Conservation (phyloP, 2,329 filamentous ascomycete genomes). For the Neobulgaria alba region DNA sequence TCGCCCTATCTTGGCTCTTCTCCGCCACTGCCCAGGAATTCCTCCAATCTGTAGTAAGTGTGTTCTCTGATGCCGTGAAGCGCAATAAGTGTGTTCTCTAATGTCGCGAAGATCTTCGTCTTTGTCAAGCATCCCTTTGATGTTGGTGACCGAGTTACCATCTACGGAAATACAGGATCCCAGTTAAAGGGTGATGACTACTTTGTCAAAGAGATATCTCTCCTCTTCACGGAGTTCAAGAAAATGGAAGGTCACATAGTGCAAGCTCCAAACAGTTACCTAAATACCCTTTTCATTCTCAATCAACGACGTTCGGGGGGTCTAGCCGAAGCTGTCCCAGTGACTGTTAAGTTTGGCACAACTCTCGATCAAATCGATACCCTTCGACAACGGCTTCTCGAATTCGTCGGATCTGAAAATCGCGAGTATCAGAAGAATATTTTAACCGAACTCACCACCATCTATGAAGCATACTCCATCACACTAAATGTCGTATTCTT, state of each 20-base stretch:
- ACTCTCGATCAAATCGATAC: conserved; percentile 73
- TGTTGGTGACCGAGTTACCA: conserved; percentile 83
- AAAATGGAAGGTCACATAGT: conserved; percentile 97
- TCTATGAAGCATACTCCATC: conserved; percentile 77
- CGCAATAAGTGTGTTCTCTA: too few relatives aligned
- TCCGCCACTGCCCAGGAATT: conserved; percentile 92
- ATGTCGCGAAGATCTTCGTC: too few relatives aligned
- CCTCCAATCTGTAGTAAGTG: conserved; percentile 78
- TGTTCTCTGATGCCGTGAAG: too few relatives aligned
- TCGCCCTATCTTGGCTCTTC: conserved; percentile 88
- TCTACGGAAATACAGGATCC: conserved; percentile 86
- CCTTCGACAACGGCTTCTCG: conserved; percentile 71
- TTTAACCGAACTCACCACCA: conserved; percentile 71
- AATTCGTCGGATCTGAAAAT: conserved; percentile 78
- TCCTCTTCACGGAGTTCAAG: conserved; percentile 95
- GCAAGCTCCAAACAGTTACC: conserved; percentile 86
- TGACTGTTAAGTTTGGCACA: conserved; percentile 84
- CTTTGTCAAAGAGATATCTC: conserved; percentile 87
- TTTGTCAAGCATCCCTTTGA: conserved; percentile 98
- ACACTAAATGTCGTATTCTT: conserved; percentile 92
- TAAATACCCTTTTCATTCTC: conserved; percentile 89
- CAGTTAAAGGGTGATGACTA: conserved; percentile 78
- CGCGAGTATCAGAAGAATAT: conserved; percentile 84
- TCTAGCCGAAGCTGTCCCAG: conserved; percentile 75
- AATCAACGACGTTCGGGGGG: conserved; percentile 88